Evolutionary conservation across 2,329 filamentous ascomycete species (phyloP).

Genomic region (Corynespora cassiicola): DNA sequence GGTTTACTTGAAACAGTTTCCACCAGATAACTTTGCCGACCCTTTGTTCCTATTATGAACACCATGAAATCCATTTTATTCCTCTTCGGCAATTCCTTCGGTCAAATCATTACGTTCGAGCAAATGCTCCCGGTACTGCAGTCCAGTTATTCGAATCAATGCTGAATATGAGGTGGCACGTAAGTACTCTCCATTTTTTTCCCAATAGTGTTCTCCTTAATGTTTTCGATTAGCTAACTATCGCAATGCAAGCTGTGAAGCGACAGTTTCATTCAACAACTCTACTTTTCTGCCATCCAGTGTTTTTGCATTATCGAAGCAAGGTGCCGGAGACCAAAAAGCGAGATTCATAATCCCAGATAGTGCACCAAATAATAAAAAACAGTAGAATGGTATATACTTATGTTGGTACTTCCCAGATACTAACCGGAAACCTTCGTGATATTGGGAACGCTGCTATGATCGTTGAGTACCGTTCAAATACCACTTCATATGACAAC

Average conservation of each 20-base stretch:
- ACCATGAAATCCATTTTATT: slow-evolving; percentile 1
- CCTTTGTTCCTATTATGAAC: background rate
- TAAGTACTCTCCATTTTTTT: too few relatives aligned
- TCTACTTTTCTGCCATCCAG: slow-evolving; percentile 4
- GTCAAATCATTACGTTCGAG: slow-evolving; percentile 3
- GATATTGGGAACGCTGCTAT: background rate
- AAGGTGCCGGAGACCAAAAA: slow-evolving; percentile 4
- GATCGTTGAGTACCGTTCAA: background rate
- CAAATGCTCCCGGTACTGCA: slow-evolving; percentile 1
- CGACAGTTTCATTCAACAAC: slow-evolving; percentile 3
- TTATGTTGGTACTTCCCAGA: background rate
- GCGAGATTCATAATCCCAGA: slow-evolving; percentile 1
- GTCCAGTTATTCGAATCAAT: background rate
- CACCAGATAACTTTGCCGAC: too few relatives aligned
- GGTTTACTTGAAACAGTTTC: too few relatives aligned
- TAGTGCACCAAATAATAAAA: slow-evolving; percentile 1
- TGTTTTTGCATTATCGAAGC: background rate
- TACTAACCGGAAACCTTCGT: slow-evolving; percentile 1
- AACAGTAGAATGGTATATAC: slow-evolving; percentile 3
- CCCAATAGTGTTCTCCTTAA: background rate
- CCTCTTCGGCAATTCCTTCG: background rate
- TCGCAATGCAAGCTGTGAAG: slow-evolving; percentile 7
- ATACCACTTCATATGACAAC: too few relatives aligned
- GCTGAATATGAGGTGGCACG: slow-evolving; percentile 4
- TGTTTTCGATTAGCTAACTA: background rate